A percentile compares a stretch with the other conserved stretches of the same genome.
Conservation (phyloP, 176 grass and related monocot genomes). For the Alloteropsis semialata region DNA sequence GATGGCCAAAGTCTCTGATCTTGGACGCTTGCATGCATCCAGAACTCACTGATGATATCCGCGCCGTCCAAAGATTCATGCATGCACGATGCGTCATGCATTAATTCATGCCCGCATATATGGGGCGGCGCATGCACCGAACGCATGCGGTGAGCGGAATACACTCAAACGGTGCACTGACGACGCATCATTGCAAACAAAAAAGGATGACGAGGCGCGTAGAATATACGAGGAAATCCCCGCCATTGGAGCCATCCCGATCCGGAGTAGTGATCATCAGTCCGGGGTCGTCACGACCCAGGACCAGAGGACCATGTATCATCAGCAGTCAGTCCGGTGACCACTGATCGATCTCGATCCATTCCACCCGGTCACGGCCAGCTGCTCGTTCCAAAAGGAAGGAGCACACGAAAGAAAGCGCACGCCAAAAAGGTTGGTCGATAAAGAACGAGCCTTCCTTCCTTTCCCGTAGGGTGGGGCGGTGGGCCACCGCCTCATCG, state of each 20-base stretch:
- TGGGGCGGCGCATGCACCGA: slow-evolving; percentile 9
- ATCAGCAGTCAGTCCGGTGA: too few species aligned
- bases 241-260: not conserved
- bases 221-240: not conserved
- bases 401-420: not conserved
- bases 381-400: not conserved
- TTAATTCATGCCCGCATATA: too few species aligned
- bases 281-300: not conserved
- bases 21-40: too few species aligned
- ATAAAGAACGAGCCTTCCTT: not conserved
- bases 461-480: not conserved
- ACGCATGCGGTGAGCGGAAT: not conserved
- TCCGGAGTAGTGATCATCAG: too few species aligned
- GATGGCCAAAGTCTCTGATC: too few species aligned
- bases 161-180: not conserved
- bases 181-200: not conserved
- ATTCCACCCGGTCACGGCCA: not conserved
- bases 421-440: not conserved
- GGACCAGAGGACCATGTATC: too few species aligned
- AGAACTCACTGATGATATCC: not conserved
- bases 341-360: not conserved
- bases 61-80: not conserved
- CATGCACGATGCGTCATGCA: not conserved
- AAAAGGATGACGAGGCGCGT: not conserved
- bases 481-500: too few species aligned